Conservation (phyloP, 306 rosid genomes). For the Quercus berberidifolia region DNA sequence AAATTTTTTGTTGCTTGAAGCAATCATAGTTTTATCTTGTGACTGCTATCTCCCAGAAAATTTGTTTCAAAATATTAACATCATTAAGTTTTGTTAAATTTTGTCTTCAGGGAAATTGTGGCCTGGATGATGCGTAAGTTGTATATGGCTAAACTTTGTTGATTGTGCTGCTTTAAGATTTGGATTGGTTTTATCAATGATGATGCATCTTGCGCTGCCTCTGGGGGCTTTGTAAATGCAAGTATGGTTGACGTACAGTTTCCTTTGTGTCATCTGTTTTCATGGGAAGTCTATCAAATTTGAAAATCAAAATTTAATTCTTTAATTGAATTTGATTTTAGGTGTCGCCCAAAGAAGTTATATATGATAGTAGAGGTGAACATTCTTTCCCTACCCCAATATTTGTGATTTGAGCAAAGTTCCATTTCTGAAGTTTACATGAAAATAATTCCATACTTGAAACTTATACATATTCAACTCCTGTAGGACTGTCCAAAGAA, state of each 20-base stretch:
- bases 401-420: slow-evolving; percentile 10
- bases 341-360: slow-evolving; percentile 92
- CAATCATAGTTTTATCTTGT: background rate
- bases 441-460: slow-evolving; percentile 13
- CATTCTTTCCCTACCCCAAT: slow-evolving; percentile 11
- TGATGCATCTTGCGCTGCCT: slow-evolving; percentile 79
- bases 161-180: slow-evolving; percentile 85
- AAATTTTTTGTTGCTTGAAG: slow-evolving; percentile 4
- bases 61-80: background rate
- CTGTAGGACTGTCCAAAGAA: slow-evolving; percentile 75
- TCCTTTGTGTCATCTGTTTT: slow-evolving; percentile 15
- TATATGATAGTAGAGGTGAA: slow-evolving; percentile 75
- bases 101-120: slow-evolving; percentile 45
- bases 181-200: slow-evolving; percentile 86
- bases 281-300: slow-evolving; percentile 8
- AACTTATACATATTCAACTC: slow-evolving; percentile 5
- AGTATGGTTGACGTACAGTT: slow-evolving; percentile 40
- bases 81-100: slow-evolving; percentile 8
- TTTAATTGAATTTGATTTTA: slow-evolving; percentile 29
- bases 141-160: slow-evolving; percentile 83
- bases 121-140: slow-evolving; percentile 55
- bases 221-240: slow-evolving; percentile 89
- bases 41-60: background rate
- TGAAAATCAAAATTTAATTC: slow-evolving; percentile 23
- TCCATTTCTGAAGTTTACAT: slow-evolving; percentile 17